A percentile compares a stretch with the other conserved stretches of the same genome.
Evolutionary conservation across 495 filamentous ascomycete genomes (phyloP).

Genomic region (Hypoxylon intermedium): DNA sequence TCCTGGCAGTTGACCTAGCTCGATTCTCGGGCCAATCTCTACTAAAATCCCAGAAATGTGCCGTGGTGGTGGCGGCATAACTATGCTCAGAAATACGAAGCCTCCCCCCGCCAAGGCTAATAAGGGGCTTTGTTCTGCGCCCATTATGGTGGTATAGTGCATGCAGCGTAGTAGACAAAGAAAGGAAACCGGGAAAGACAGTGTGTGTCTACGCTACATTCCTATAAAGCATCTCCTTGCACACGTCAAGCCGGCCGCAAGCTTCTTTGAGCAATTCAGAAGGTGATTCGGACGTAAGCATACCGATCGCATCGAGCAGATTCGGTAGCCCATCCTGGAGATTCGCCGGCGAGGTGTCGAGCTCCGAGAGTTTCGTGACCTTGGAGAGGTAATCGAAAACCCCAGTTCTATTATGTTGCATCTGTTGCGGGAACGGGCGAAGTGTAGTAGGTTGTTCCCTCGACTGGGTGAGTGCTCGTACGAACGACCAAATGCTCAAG

Average conservation of each 20-base stretch:
- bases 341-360: constrained; percentile 44
- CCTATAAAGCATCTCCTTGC: constrained; percentile 52
- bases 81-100: background rate
- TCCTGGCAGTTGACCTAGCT: background rate
- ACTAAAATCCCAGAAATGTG: background rate
- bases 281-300: constrained; percentile 51
- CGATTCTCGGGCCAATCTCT: background rate
- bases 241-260: constrained; percentile 47
- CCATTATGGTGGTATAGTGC: background rate
- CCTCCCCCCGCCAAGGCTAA: background rate
- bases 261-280: constrained; percentile 56
- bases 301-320: constrained; percentile 50
- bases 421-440: constrained; percentile 26
- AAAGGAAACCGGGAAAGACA: no score
- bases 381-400: constrained; percentile 52
- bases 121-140: background rate
- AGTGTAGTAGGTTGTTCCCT: constrained; percentile 36
- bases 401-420: constrained; percentile 30
- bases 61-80: background rate
- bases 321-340: constrained; percentile 53
- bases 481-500: constrained; percentile 92
- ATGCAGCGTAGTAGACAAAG: background rate
- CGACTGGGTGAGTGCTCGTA: constrained; percentile 75
- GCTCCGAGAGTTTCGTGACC: constrained; percentile 47
- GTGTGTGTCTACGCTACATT: constrained; percentile 37